Percentiles rank a stretch among this genome's conserved stretches.
Conservation (phyloP, 176 grass and related monocot species). For the Rhipidocladum racemiflorum region DNA sequence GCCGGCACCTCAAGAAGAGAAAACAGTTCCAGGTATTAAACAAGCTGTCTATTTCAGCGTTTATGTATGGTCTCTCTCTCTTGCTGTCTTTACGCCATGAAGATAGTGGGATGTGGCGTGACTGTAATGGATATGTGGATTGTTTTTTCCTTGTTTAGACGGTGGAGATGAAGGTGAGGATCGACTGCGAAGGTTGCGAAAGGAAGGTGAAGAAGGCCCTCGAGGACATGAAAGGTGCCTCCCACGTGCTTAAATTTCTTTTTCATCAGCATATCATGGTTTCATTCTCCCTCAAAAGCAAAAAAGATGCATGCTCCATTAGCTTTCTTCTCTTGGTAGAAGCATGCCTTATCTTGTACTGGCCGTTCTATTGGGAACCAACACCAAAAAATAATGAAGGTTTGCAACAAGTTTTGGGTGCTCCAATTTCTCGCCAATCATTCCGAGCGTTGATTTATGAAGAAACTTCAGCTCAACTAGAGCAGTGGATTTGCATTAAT, state of each 20-base stretch:
- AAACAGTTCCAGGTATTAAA: constrained; percentile 44
- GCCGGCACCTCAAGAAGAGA: constrained; percentile 46
- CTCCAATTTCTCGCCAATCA: no score
- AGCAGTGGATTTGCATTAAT: neutral
- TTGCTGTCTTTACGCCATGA: neutral
- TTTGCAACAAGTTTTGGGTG: no score
- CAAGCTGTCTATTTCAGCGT: no score
- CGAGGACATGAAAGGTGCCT: constrained; percentile 57
- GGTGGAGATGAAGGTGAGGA: constrained; percentile 88
- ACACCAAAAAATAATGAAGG: neutral
- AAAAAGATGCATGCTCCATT: neutral
- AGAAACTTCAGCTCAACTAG: neutral
- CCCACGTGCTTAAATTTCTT: neutral
- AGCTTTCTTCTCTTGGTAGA: neutral
- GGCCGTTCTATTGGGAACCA: neutral
- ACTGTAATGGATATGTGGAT: neutral
- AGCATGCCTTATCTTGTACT: neutral
- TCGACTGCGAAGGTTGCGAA: constrained; percentile 97
- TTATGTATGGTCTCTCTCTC: neutral
- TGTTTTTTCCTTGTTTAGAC: constrained; percentile 35
- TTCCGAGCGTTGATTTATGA: no score
- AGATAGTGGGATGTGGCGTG: no score
- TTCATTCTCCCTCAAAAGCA: neutral
- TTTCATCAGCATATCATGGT: neutral
- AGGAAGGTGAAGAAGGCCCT: constrained; percentile 71